These are phyloP conservation scores for Umbelopsis vinacea DNA, from an alignment of 192 early-diverging fungal genomes.

Conservation along the genomic window DNA sequence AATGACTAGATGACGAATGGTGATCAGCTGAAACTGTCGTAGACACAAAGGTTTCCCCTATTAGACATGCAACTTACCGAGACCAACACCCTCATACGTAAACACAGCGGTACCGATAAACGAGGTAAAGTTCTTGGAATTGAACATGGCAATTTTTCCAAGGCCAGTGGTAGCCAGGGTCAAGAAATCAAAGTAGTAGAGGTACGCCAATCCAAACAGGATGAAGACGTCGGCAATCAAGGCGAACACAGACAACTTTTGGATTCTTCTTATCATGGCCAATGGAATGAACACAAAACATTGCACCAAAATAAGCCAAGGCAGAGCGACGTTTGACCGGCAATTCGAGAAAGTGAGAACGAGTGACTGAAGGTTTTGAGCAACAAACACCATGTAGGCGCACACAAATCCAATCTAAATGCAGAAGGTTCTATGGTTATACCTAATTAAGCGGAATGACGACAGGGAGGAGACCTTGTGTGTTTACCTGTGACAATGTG, in stretches of 20 bases:
- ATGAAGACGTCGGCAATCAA: conserved; percentile 94
- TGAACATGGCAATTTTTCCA: conserved; percentile 77
- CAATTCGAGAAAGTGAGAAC: conserved; percentile 35
- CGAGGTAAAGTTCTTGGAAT: conserved; percentile 79
- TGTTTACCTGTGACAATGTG: conserved; percentile 75
- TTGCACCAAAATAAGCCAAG: conserved; percentile 53
- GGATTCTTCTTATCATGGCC: conserved; percentile 83
- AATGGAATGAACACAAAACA: conserved; percentile 55
- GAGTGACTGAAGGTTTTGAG: conserved; percentile 56
- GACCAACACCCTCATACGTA: conserved; percentile 85
- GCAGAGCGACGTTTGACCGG: conserved; percentile 13
- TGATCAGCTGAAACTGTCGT: not conserved
- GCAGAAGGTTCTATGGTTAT: conserved; percentile 21
- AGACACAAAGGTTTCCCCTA: too few relatives aligned
- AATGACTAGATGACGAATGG: conserved; percentile 49
- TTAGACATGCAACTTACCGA: too few relatives aligned
- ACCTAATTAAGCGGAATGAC: not conserved
- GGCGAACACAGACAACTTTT: conserved; percentile 83
- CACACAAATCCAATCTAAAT: conserved; percentile 61
- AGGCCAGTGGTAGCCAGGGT: conserved; percentile 67
- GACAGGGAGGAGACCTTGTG: conserved; percentile 37
- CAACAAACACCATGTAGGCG: conserved; percentile 70
- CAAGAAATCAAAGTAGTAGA: conserved; percentile 82
- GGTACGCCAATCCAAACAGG: conserved; percentile 81
- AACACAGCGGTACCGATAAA: conserved; percentile 96